Percentiles rank a stretch among this genome's conserved stretches.
phyloP scores from a whole-genome alignment of 371 early-diverging fungal species.

The Syncephalis plumigaleata region DNA sequence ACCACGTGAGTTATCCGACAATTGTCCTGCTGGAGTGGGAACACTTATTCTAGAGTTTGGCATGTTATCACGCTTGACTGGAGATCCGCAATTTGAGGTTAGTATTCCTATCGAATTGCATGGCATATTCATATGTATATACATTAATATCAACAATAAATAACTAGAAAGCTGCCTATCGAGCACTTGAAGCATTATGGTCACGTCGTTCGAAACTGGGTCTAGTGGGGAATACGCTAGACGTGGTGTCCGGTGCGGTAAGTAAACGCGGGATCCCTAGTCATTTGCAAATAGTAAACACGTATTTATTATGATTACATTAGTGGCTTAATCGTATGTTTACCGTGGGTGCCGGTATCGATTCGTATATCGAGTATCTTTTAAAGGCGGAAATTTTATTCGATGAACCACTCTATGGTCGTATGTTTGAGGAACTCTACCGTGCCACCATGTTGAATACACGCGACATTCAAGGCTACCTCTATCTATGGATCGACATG shows the following conservation, averaged over 20 bases:
- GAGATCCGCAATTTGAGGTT: slow-evolving; percentile 57
- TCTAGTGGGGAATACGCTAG: slow-evolving; percentile 73
- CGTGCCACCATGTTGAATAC: slow-evolving; percentile 38
- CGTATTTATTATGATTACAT: background rate
- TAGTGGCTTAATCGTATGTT: slow-evolving; percentile 51
- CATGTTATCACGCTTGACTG: slow-evolving; percentile 68
- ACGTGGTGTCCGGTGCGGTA: slow-evolving; percentile 37
- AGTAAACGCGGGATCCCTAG: background rate
- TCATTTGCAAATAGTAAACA: background rate
- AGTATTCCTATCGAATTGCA: background rate
- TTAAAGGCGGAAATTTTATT: slow-evolving; percentile 78
- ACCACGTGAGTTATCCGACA: slow-evolving; percentile 45
- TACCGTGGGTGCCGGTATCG: slow-evolving; percentile 81
- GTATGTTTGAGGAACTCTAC: slow-evolving; percentile 71
- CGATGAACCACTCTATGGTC: slow-evolving; percentile 55
- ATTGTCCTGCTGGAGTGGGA: slow-evolving; percentile 87
- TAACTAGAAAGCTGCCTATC: slow-evolving; percentile 37
- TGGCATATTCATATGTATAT: background rate
- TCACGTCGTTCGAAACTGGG: slow-evolving; percentile 43
- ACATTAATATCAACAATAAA: background rate
- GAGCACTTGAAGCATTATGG: slow-evolving; percentile 64
- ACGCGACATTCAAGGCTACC: slow-evolving; percentile 49
- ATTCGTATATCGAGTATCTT: slow-evolving; percentile 87
- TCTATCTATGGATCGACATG: slow-evolving; percentile 80
- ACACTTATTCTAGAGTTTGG: slow-evolving; percentile 93